A percentile compares a stretch with the other conserved stretches of the same genome.
Conservation (phyloP, 805 yeast genomes). For the Ogataea paraovalis region DNA sequence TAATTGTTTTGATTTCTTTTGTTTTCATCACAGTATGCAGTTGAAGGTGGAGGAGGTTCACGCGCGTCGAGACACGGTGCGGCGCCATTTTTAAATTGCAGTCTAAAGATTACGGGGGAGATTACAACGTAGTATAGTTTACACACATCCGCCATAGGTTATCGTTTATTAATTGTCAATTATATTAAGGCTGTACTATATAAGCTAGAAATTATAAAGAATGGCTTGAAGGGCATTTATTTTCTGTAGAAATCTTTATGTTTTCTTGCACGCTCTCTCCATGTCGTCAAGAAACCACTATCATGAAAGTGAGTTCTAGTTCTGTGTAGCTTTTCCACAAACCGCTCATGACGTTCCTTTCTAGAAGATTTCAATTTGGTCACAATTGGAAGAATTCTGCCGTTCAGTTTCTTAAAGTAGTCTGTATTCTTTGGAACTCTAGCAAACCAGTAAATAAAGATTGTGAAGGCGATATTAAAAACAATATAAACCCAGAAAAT, state of each 20-base stretch:
- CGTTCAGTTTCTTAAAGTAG: slow-evolving; percentile 4
- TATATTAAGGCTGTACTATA: no score
- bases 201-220: no score
- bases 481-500: slow-evolving; percentile 42
- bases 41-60: no score
- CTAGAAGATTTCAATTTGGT: neutral
- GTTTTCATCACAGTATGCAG: no score
- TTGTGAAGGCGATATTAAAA: slow-evolving; percentile 32
- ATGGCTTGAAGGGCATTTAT: no score
- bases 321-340: neutral
- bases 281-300: slow-evolving; percentile 6
- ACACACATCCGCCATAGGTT: no score
- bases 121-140: no score
- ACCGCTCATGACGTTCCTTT: neutral
- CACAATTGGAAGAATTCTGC: slow-evolving; percentile 1
- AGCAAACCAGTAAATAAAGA: slow-evolving; percentile 1
- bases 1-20: no score
- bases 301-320: slow-evolving; percentile 3
- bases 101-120: no score
- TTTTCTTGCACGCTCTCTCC: slow-evolving; percentile 7
- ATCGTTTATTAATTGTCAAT: no score
- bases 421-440: slow-evolving; percentile 6
- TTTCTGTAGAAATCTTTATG: slow-evolving; percentile 6
- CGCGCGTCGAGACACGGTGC: no score
- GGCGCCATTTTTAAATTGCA: no score